Evolutionary conservation across 352 stramenopile genomes (phyloP), one percentile per base, ranked within the genome.

Genomic region (Plasmopara muralis): DNA sequence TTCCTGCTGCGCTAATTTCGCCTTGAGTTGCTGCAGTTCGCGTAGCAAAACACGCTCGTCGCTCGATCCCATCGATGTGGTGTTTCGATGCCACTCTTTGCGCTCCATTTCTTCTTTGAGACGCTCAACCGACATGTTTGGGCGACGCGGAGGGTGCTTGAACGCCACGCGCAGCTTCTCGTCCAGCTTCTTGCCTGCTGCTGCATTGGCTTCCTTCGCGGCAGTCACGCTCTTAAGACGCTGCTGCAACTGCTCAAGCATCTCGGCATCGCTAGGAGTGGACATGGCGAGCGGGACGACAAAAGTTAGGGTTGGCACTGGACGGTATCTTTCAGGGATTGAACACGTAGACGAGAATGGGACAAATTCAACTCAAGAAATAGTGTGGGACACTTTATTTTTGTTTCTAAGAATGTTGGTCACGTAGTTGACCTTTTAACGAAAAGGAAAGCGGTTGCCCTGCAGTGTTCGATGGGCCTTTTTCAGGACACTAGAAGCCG

Each of bases 41-140:
- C 76, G 70, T 46, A 91, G 38, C 53, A 91, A 63, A 40, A 69
- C 72, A 50, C 83, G 83, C 57, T 91, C 81, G 46, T 91, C 77
- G 13, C 70, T 65, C 2, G 83, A 66, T 29, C 76, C 73, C 76
- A 91, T 89, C 56, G 68, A 81, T 53, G 76, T 87, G 15, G 81
- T 91, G 48, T 62, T 82, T 15, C 78, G 77, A 37, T 67, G 62
- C 40, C 74, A 70, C 55, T 91, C 81, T 39, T 83, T 77, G 20
- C 56, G 55, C 12, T 66, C 50, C 67, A 87, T 87, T 52, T 86
- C 68, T 31, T 72, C 61, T 28, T 77, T 65, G 18, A 89, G 47
- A 20, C 77, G 55, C 40, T 78, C 77, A 0, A 63, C 62, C 41
- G 70, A 69, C 57, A 81, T 72, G 42, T 77, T 71, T 14, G 74